A percentile compares a stretch with the other conserved stretches of the same genome.
phyloP scores from a whole-genome alignment of 768 basidiomycete species.

The Clavulina sp. region DNA sequence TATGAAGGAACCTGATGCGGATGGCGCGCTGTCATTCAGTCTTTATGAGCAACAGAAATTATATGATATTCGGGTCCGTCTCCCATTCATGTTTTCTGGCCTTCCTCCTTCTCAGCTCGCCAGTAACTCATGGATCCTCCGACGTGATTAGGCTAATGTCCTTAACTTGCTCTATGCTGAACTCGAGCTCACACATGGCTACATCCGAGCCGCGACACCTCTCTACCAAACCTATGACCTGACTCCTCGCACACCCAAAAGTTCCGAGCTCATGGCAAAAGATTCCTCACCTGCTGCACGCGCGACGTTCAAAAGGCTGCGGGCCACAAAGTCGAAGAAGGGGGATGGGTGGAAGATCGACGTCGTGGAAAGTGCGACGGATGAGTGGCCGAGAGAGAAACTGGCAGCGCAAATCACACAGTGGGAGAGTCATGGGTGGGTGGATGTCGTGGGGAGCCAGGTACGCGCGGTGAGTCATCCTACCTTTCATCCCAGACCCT shows the following conservation, averaged over 20 bases:
- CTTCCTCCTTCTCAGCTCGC: neutral
- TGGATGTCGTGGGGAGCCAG: conserved; percentile 22
- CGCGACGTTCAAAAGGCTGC: conserved; percentile 14
- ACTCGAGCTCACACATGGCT: conserved; percentile 29
- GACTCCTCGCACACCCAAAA: conserved; percentile 7
- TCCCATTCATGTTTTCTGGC: neutral
- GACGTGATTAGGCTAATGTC: conserved; percentile 21
- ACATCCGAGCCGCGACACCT: conserved; percentile 30
- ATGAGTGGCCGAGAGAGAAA: conserved; percentile 14
- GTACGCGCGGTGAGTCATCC: conserved; percentile 16
- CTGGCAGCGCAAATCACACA: conserved; percentile 22
- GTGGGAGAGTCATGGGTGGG: conserved; percentile 26
- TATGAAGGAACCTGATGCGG: conserved; percentile 8
- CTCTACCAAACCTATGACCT: conserved; percentile 28
- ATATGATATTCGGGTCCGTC: conserved; percentile 25
- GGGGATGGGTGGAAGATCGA: neutral
- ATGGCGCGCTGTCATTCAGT: conserved; percentile 9
- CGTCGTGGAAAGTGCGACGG: neutral
- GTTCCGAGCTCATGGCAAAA: neutral
- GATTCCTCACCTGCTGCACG: conserved; percentile 21
- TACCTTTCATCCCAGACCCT: neutral
- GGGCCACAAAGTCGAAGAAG: neutral
- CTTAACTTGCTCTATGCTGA: conserved; percentile 30
- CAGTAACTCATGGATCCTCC: neutral
- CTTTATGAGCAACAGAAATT: conserved; percentile 7